Percentiles rank a stretch among this genome's conserved stretches.
phyloP scores from a whole-genome alignment of 1,284 basidiomycete genomes.

The Pseudomicrostroma phylloplanum region DNA sequence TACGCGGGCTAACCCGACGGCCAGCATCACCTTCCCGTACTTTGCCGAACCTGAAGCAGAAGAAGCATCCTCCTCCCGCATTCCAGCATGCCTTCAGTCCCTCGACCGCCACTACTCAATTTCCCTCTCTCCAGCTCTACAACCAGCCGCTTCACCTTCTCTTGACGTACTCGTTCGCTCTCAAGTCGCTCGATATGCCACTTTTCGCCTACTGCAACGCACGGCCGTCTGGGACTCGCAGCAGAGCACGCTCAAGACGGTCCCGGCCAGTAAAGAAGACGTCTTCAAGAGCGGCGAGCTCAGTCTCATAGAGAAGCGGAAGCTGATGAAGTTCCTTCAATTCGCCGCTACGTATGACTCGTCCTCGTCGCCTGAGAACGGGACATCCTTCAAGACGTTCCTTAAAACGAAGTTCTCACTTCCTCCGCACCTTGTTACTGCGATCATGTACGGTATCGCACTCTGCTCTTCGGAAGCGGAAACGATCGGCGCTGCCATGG shows the following conservation, averaged over 20 bases:
- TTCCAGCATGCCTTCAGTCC: constrained; percentile 16
- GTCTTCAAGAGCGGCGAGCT: constrained; percentile 70
- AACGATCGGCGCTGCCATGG: constrained; percentile 20
- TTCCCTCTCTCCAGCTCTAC: constrained; percentile 72
- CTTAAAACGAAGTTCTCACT: constrained; percentile 63
- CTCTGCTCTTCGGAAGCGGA: constrained; percentile 39
- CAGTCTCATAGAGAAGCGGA: constrained; percentile 75
- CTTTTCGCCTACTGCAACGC: constrained; percentile 74
- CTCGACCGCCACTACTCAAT: constrained; percentile 65
- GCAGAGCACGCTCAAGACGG: constrained; percentile 46
- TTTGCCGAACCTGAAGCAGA: background rate
- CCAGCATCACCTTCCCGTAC: constrained; percentile 19
- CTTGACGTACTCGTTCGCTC: constrained; percentile 75
- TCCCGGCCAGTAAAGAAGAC: constrained; percentile 86
- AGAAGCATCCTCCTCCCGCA: background rate
- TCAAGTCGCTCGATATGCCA: constrained; percentile 82
- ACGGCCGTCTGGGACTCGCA: constrained; percentile 18
- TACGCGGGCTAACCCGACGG: background rate
- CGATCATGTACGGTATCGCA: constrained; percentile 45
- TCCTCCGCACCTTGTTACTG: constrained; percentile 55
- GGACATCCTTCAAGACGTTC: constrained; percentile 53
- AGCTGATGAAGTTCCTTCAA: constrained; percentile 84
- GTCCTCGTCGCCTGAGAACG: constrained; percentile 23
- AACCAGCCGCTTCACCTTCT: constrained; percentile 71
- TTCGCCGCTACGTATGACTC: constrained; percentile 61